Evolutionary conservation across 192 early-diverging fungal genomes (phyloP), one percentile per base, ranked within the genome.

Genomic region (Linnemannia schmuckeri): DNA sequence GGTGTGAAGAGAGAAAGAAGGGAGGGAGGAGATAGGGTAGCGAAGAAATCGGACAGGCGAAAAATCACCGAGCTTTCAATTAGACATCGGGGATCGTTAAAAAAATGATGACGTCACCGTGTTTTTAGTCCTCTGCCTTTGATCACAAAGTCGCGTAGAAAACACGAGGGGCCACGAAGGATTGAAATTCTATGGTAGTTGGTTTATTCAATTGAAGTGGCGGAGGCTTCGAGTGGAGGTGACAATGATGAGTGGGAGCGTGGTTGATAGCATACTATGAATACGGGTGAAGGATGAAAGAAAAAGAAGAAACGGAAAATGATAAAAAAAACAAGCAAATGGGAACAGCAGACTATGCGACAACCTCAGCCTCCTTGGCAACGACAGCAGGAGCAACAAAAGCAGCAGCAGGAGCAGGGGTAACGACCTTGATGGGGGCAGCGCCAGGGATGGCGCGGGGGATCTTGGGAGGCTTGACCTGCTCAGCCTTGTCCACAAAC

Each of bases 401-500:
- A 10, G 55, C 7, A 71, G 78, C 70, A 57, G 40, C 47, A 49
- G 68, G 18, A 7, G 77, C 3, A 40, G 77, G 27, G n/a, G 47
- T 46, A 37, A 66, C 46, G 17, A 33, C 47, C 49, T 70, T 54
- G 68, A 20, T 35, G 42, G 47, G 33, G n/a, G 70, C 40, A 63
- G 79, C 82, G 15, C 81, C 79, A 33, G 77, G 82, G 63, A 81
- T 80, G 44, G 72, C 77, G 12, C 78, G 76, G 35, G 79, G 72
- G 66, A 80, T 63, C 77, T 88, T 88, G 61, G 82, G 74, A 30
- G 88, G 85, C 76, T 87, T 87, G 55, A 83, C 61, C 78, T 91
- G 86, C 6, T 85, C 83, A 46, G 82, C 89, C 76, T 89, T 88
- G 77, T 89, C 91, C 17, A 97, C 91, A 82, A 97, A 90, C 72